Evolutionary conservation across 2,329 filamentous ascomycete genomes (phyloP).

Genomic region (Bipolaris zeicola): DNA sequence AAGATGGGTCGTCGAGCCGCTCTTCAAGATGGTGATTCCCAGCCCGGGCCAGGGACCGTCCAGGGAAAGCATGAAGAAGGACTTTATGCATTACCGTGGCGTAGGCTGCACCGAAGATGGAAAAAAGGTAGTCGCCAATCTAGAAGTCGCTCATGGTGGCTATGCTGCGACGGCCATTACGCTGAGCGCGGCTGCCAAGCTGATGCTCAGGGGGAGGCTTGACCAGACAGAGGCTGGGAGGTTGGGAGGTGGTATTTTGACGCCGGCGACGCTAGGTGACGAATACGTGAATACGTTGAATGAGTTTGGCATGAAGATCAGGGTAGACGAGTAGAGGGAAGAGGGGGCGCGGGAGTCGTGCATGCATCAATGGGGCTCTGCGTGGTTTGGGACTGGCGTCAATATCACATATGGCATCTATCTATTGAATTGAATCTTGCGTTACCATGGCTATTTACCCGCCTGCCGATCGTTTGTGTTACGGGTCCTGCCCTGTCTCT

Average conservation of each 20-base stretch:
- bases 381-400: neutral
- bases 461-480: no score
- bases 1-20: constrained; percentile 49
- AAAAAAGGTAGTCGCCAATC: constrained; percentile 60
- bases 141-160: constrained; percentile 64
- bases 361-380: neutral
- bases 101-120: constrained; percentile 63
- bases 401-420: no score
- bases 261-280: constrained; percentile 73
- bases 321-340: constrained; percentile 21
- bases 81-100: constrained; percentile 67
- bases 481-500: no score
- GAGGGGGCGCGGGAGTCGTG: neutral
- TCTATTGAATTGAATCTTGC: no score
- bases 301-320: constrained; percentile 65
- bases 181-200: constrained; percentile 67
- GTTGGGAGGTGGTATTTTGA: constrained; percentile 71
- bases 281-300: constrained; percentile 67
- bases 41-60: constrained; percentile 42
- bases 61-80: constrained; percentile 60
- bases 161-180: constrained; percentile 72
- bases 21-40: constrained; percentile 39
- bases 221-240: constrained; percentile 56
- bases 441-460: no score
- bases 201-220: constrained; percentile 64